phyloP scores from a whole-genome alignment of 371 early-diverging fungal genomes.

The Apophysomyces sp. region DNA sequence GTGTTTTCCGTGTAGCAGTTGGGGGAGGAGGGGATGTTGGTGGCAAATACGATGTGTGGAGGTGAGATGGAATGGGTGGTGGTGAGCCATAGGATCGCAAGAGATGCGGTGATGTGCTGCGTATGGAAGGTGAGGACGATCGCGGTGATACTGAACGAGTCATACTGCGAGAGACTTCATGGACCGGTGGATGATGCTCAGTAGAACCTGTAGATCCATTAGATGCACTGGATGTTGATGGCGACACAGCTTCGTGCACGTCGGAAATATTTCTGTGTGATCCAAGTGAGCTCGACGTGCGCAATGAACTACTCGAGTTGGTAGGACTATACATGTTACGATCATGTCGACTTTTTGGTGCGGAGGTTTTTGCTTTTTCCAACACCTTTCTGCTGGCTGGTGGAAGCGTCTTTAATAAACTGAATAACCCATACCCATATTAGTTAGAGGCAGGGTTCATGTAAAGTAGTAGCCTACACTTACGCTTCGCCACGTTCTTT shows the following conservation, averaged over 20 bases:
- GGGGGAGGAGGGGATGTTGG: constrained; percentile 16
- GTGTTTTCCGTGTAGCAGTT: constrained; percentile 26
- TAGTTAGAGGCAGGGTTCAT: too few species aligned
- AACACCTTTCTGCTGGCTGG: constrained; percentile 30
- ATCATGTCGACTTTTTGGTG: background rate
- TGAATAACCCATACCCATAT: constrained; percentile 1
- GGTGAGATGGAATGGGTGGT: constrained; percentile 23
- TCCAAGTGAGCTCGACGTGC: constrained; percentile 32
- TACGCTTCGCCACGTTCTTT: constrained; percentile 43
- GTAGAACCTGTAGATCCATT: constrained; percentile 15
- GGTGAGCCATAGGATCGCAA: constrained; percentile 19
- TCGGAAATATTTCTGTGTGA: constrained; percentile 27
- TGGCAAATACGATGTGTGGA: constrained; percentile 12
- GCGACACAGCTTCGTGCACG: constrained; percentile 17
- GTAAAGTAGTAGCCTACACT: background rate
- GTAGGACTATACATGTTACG: constrained; percentile 28
- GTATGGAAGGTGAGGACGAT: constrained; percentile 95
- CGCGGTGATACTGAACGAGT: constrained; percentile 30
- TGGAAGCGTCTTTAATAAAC: constrained; percentile 24
- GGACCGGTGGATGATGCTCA: constrained; percentile 8
- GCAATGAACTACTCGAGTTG: constrained; percentile 26
- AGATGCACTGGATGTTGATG: constrained; percentile 19
- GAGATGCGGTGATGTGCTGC: constrained; percentile 92
- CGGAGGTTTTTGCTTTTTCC: constrained; percentile 26
- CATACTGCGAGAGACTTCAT: constrained; percentile 18